These are phyloP conservation scores for Colletotrichum graminicola DNA, from an alignment of 2,329 filamentous ascomycete genomes.

Conservation along the genomic window DNA sequence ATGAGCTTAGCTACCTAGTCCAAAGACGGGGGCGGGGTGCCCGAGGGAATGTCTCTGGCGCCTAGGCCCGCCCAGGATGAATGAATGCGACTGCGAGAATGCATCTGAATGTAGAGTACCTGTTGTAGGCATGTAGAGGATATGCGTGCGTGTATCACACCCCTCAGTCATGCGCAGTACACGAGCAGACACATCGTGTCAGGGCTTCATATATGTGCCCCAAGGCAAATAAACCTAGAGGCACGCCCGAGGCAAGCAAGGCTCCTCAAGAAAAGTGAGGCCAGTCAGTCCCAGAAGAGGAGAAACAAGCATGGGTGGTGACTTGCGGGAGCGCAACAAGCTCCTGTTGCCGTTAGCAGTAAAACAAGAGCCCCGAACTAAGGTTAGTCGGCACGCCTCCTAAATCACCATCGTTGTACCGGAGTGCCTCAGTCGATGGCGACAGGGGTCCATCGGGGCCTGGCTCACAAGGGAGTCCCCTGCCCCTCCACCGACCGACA, in stretches of 20 bases:
- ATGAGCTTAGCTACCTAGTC: slow-evolving; percentile 6
- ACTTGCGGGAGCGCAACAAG: slow-evolving; percentile 15
- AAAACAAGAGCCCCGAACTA: slow-evolving; percentile 21
- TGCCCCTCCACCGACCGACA: not conserved
- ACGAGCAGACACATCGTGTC: not conserved
- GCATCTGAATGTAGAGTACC: not conserved
- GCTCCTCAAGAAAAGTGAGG: slow-evolving; percentile 3
- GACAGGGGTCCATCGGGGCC: slow-evolving; percentile 20
- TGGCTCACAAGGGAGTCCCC: slow-evolving; percentile 1
- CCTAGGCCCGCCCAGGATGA: not conserved
- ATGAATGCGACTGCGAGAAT: not conserved
- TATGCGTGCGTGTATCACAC: not conserved
- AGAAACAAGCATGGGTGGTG: slow-evolving; percentile 3
- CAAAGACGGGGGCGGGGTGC: slow-evolving; percentile 22
- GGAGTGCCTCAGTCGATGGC: slow-evolving; percentile 34
- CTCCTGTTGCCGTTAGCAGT: slow-evolving; percentile 26
- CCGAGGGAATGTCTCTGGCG: slow-evolving; percentile 23
- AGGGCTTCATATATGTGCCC: not conserved
- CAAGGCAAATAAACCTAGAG: not conserved
- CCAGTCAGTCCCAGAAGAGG: slow-evolving; percentile 6
- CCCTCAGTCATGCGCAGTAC: not conserved
- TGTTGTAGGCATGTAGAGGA: not conserved
- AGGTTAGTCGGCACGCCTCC: slow-evolving; percentile 30
- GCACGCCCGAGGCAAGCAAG: not conserved
- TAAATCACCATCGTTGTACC: slow-evolving; percentile 27